Conservation (phyloP, 2,329 filamentous ascomycete species). For the Paracoccidioides lutzii region DNA sequence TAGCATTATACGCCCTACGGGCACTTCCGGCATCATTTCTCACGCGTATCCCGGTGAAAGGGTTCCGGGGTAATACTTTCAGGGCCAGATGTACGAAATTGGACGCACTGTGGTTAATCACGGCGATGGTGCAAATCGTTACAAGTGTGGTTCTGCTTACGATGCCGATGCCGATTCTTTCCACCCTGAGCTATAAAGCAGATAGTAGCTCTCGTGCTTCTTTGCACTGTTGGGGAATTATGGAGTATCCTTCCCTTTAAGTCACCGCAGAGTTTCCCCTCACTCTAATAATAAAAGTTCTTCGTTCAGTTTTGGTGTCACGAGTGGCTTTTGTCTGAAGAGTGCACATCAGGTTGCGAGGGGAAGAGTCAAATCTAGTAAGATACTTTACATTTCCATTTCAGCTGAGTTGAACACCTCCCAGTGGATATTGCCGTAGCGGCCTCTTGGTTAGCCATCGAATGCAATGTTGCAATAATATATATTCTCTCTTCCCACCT, state of each 20-base stretch:
- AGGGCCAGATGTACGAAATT: conserved; percentile 27
- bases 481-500: conserved; percentile 26
- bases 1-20: conserved; percentile 22
- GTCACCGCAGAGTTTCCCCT: neutral
- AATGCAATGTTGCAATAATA: conserved; percentile 31
- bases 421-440: conserved; percentile 24
- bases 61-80: conserved; percentile 18
- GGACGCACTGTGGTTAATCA: conserved; percentile 32
- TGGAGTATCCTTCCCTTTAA: conserved; percentile 14
- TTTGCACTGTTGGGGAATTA: conserved; percentile 34
- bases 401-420: conserved; percentile 1
- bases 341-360: conserved; percentile 20
- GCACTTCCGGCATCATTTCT: conserved; percentile 21
- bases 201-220: conserved; percentile 27
- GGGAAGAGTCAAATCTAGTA: conserved; percentile 20
- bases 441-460: conserved; percentile 33
- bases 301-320: conserved; percentile 27
- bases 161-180: conserved; percentile 34
- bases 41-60: conserved; percentile 19
- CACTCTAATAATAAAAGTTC: conserved; percentile 6
- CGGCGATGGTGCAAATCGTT: conserved; percentile 30
- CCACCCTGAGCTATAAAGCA: conserved; percentile 26
- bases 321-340: conserved; percentile 25
- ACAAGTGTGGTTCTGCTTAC: conserved; percentile 32
- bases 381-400: neutral